Evolutionary conservation across 1,284 basidiomycete species (phyloP).

Genomic region (Malassezia restricta): DNA sequence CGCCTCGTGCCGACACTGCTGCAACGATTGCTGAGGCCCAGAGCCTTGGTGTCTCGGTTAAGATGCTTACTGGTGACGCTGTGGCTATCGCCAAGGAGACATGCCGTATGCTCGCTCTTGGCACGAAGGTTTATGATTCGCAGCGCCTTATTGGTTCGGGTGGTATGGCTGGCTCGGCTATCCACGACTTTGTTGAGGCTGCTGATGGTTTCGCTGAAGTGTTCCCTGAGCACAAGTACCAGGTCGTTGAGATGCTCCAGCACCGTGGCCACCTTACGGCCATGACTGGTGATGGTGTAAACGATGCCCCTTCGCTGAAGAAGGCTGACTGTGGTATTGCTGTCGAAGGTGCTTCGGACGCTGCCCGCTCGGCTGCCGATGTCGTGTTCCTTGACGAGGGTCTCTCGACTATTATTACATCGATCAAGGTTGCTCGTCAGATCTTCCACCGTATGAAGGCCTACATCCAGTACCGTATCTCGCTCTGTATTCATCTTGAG

Average conservation of each 20-base stretch:
- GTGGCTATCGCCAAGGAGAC: slow-evolving; percentile 55
- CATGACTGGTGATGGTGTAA: slow-evolving; percentile 50
- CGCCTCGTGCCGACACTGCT: slow-evolving; percentile 52
- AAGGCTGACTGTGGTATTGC: slow-evolving; percentile 51
- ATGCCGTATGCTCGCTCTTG: slow-evolving; percentile 51
- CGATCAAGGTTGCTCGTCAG: slow-evolving; percentile 54
- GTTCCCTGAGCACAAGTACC: slow-evolving; percentile 53
- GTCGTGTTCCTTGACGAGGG: slow-evolving; percentile 53
- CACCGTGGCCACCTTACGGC: slow-evolving; percentile 53
- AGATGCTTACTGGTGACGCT: slow-evolving; percentile 56
- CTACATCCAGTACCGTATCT: slow-evolving; percentile 48
- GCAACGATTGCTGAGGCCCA: slow-evolving; percentile 52
- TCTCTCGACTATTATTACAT: slow-evolving; percentile 51
- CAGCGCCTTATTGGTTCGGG: slow-evolving; percentile 52
- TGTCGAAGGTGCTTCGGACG: slow-evolving; percentile 51
- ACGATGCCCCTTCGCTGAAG: slow-evolving; percentile 51
- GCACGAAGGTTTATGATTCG: slow-evolving; percentile 54
- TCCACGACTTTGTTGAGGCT: slow-evolving; percentile 52
- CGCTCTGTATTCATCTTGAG: slow-evolving; percentile 53
- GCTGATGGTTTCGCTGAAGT: slow-evolving; percentile 56
- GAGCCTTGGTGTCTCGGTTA: slow-evolving; percentile 52
- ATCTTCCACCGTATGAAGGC: slow-evolving; percentile 56
- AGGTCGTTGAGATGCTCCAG: slow-evolving; percentile 53
- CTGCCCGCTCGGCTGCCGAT: slow-evolving; percentile 51
- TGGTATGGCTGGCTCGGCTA: slow-evolving; percentile 52